Percentiles rank a stretch among this genome's conserved stretches.
Evolutionary conservation across 2,329 filamentous ascomycete genomes (phyloP).

Genomic region (Alternaria viburni): DNA sequence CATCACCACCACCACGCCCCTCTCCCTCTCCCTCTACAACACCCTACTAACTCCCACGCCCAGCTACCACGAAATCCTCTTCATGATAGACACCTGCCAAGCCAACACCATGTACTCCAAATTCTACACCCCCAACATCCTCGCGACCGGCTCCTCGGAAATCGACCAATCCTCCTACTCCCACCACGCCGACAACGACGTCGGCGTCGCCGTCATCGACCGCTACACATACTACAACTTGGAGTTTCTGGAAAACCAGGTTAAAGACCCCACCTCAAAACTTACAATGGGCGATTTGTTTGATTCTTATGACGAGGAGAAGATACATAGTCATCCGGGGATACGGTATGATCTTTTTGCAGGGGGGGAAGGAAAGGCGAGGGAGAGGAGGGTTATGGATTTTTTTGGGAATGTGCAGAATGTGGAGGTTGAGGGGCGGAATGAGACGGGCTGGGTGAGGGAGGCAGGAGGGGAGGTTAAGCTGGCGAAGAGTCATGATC

Average conservation of each 20-base stretch:
- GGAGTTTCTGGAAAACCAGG: conserved; percentile 91
- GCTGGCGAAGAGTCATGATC: conserved; percentile 51
- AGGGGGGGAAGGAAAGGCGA: conserved; percentile 77
- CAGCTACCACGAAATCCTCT: conserved; percentile 94
- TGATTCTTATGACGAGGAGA: conserved; percentile 91
- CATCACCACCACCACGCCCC: no score
- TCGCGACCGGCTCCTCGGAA: conserved; percentile 94
- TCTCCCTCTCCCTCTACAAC: no score
- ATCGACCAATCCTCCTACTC: conserved; percentile 97
- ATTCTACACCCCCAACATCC: conserved; percentile 97
- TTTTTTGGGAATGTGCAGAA: conserved; percentile 99
- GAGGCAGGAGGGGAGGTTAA: conserved; percentile 76
- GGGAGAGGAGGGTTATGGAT: conserved; percentile 85
- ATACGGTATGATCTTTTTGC: conserved; percentile 95
- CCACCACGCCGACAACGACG: conserved; percentile 97
- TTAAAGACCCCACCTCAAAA: conserved; percentile 84
- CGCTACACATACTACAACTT: conserved; percentile 98
- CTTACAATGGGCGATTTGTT: conserved; percentile 93
- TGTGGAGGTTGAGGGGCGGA: conserved; percentile 76
- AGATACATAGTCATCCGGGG: conserved; percentile 92
- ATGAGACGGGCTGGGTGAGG: conserved; percentile 61
- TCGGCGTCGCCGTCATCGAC: conserved; percentile 97
- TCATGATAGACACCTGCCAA: conserved; percentile 99
- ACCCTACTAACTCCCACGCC: conserved; percentile 1
- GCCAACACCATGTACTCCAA: conserved; percentile 99